A percentile compares a stretch with the other conserved stretches of the same genome.
Evolutionary conservation across 2,329 filamentous ascomycete species (phyloP).

Genomic region (Aspergillus pseudoglaucus): DNA sequence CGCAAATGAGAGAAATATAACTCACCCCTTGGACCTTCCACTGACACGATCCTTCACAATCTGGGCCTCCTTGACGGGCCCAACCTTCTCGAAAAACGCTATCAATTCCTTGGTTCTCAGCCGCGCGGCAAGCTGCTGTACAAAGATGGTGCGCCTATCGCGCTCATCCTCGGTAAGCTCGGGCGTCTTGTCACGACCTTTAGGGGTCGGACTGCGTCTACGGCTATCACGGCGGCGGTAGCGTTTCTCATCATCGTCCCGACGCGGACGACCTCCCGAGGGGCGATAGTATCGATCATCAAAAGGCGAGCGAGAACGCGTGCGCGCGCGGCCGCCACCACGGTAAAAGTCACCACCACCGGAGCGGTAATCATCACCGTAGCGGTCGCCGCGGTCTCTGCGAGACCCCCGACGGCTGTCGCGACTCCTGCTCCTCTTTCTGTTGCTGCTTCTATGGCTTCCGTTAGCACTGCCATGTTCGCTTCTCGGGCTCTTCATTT

Average conservation of each 20-base stretch:
- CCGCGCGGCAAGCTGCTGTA: slow-evolving; percentile 93
- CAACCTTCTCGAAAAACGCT: slow-evolving; percentile 91
- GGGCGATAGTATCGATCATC: slow-evolving; percentile 53
- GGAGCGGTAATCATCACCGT: slow-evolving; percentile 44
- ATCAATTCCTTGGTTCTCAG: slow-evolving; percentile 88
- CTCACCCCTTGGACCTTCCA: slow-evolving; percentile 93
- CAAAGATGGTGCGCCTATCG: slow-evolving; percentile 93
- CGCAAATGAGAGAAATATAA: slow-evolving; percentile 1
- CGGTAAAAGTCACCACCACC: slow-evolving; percentile 66
- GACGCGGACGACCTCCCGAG: slow-evolving; percentile 40
- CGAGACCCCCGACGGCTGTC: slow-evolving; percentile 60
- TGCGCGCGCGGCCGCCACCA: slow-evolving; percentile 56
- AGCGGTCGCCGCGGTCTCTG: slow-evolving; percentile 58
- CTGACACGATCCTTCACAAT: slow-evolving; percentile 98
- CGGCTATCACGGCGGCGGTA: slow-evolving; percentile 46
- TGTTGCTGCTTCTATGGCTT: slow-evolving; percentile 76
- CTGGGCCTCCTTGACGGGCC: slow-evolving; percentile 91
- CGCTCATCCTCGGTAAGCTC: slow-evolving; percentile 90
- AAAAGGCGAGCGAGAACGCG: slow-evolving; percentile 65
- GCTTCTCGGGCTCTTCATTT: slow-evolving; percentile 62
- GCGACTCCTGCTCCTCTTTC: slow-evolving; percentile 70
- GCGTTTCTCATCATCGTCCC: slow-evolving; percentile 42
- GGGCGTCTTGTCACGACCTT: slow-evolving; percentile 45
- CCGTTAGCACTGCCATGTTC: slow-evolving; percentile 64
- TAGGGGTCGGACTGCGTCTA: slow-evolving; percentile 39